phyloP scores from a whole-genome alignment of 2,329 filamentous ascomycete species.

The Epichloe glyceriae region DNA sequence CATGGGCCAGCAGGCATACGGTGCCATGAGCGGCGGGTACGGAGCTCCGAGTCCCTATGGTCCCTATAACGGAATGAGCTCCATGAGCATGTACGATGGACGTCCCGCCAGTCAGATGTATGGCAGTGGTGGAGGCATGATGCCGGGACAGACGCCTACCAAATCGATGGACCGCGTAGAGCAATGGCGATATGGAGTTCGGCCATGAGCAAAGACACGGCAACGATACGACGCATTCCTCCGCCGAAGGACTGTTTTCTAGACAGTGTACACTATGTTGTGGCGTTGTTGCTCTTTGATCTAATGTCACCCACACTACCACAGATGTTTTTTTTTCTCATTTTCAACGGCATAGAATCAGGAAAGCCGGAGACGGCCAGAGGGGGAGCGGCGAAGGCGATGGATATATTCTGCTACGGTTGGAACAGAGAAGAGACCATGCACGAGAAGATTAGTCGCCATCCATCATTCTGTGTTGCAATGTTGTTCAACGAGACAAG shows the following conservation, averaged over 20 bases:
- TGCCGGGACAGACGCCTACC: slow-evolving; percentile 14
- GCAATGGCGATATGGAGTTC: slow-evolving; percentile 29
- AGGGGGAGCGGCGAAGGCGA: too few species aligned
- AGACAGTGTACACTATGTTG: too few species aligned
- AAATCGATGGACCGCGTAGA: slow-evolving; percentile 24
- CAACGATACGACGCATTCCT: not conserved
- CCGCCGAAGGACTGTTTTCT: not conserved
- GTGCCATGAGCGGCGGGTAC: slow-evolving; percentile 11
- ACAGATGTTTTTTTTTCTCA: too few species aligned
- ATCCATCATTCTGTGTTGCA: not conserved
- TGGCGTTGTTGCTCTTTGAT: too few species aligned
- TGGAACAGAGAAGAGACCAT: too few species aligned
- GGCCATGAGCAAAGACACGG: slow-evolving; percentile 13
- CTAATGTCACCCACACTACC: too few species aligned
- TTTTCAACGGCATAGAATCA: too few species aligned
- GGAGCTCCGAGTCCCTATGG: slow-evolving; percentile 9
- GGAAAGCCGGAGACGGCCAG: too few species aligned
- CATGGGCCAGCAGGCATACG: slow-evolving; percentile 13
- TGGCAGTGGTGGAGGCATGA: slow-evolving; percentile 14
- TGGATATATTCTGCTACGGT: too few species aligned
- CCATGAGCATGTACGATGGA: slow-evolving; percentile 11
- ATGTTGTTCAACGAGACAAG: not conserved
- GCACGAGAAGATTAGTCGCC: not conserved
- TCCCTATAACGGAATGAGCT: slow-evolving; percentile 5
- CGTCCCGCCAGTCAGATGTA: slow-evolving; percentile 14